Percentiles rank a stretch among this genome's conserved stretches.
Evolutionary conservation across 768 basidiomycete species (phyloP).

Genomic region (Agrocybe pediades): DNA sequence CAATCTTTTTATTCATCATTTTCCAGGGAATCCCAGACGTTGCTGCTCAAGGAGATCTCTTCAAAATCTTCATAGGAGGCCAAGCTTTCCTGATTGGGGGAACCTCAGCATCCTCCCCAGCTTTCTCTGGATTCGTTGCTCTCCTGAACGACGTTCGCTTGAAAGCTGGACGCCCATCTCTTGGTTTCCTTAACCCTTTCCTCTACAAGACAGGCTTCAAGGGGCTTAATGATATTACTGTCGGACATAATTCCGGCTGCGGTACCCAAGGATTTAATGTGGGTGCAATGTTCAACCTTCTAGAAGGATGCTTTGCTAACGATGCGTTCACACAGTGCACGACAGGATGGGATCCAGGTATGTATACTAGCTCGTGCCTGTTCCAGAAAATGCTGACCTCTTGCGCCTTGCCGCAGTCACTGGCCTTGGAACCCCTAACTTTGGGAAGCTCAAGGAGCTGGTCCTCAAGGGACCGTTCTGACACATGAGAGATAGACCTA

Average conservation of each 20-base stretch:
- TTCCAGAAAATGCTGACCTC: not conserved
- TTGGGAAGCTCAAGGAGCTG: conserved; percentile 42
- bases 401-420: conserved; percentile 37
- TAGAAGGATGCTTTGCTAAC: conserved; percentile 6
- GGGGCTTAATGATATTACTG: conserved; percentile 58
- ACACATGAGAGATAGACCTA: conserved; percentile 5
- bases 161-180: conserved; percentile 36
- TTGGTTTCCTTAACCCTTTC: conserved; percentile 69
- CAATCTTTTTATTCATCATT: not conserved
- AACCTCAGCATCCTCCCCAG: conserved; percentile 64
- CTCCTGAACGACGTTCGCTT: conserved; percentile 64
- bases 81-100: conserved; percentile 42
- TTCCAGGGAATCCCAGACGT: conserved; percentile 64
- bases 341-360: conserved; percentile 61
- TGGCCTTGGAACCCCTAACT: conserved; percentile 57
- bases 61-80: conserved; percentile 48
- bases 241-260: conserved; percentile 55
- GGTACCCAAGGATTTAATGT: conserved; percentile 66
- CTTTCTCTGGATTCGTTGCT: conserved; percentile 61
- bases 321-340: conserved; percentile 35
- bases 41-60: conserved; percentile 53
- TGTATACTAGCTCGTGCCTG: conserved; percentile 20
- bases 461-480: conserved; percentile 8
- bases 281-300: conserved; percentile 18
- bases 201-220: conserved; percentile 44